Conservation (phyloP, 2,329 filamentous ascomycete genomes). For the Diplodia corticola region DNA sequence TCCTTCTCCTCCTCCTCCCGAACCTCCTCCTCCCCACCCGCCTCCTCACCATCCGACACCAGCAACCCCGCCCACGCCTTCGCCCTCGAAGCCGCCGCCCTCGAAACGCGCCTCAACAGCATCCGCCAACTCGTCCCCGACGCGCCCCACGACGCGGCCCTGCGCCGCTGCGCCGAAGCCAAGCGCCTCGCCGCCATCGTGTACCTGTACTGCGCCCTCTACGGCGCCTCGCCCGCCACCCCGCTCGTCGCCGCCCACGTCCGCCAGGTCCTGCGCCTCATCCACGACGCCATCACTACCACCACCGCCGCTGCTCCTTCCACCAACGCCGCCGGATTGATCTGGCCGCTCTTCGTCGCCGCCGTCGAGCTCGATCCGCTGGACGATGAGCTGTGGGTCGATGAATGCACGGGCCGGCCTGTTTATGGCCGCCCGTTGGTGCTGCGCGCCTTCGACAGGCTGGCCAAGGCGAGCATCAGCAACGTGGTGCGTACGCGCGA, state of each 20-base stretch:
- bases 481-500: conserved; percentile 49
- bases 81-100: conserved; percentile 35
- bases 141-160: conserved; percentile 33
- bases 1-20: not conserved
- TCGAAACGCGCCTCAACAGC: conserved; percentile 37
- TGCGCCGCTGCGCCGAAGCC: conserved; percentile 43
- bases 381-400: conserved; percentile 40
- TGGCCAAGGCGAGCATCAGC: conserved; percentile 43
- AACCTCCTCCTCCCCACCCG: not conserved
- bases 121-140: conserved; percentile 38
- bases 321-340: conserved; percentile 35
- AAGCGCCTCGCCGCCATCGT: conserved; percentile 48
- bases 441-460: conserved; percentile 42
- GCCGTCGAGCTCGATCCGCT: conserved; percentile 43
- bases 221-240: conserved; percentile 45
- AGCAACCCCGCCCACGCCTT: conserved; percentile 34
- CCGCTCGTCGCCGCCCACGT: conserved; percentile 32
- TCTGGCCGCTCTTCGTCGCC: conserved; percentile 48
- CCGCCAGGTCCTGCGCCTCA: conserved; percentile 37
- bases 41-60: not conserved
- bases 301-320: too few relatives aligned
- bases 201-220: conserved; percentile 50
- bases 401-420: conserved; percentile 26
- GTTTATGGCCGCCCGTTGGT: conserved; percentile 43
- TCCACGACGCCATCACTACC: conserved; percentile 27